A percentile compares a stretch with the other conserved stretches of the same genome.
Evolutionary conservation across 352 stramenopile genomes (phyloP).

Genomic region (Peronospora destructor): DNA sequence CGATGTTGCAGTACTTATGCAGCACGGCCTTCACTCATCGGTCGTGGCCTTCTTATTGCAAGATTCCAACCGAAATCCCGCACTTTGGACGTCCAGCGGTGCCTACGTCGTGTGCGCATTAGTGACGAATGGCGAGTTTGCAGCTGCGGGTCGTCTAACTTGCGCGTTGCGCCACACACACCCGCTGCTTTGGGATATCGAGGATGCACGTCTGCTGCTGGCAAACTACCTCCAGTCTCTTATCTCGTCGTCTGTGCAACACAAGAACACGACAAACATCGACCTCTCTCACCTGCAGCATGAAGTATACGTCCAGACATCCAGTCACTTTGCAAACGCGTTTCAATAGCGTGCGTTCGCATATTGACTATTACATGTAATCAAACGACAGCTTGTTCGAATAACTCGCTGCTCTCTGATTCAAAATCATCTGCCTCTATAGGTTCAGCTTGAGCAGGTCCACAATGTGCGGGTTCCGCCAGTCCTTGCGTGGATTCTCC

Average conservation of each 20-base stretch:
- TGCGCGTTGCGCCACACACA: constrained; percentile 52
- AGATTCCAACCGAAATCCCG: constrained; percentile 2
- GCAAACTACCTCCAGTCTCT: constrained; percentile 46
- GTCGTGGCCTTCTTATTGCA: constrained; percentile 38
- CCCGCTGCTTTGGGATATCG: constrained; percentile 60
- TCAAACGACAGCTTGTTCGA: constrained; percentile 13
- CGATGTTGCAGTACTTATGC: constrained; percentile 37
- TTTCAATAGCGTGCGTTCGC: constrained; percentile 12
- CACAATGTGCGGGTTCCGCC: constrained; percentile 64
- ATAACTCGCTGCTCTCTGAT: background rate
- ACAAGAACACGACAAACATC: constrained; percentile 2
- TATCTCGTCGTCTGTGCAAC: constrained; percentile 4
- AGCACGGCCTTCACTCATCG: constrained; percentile 33
- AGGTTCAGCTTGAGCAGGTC: constrained; percentile 71
- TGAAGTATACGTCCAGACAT: constrained; percentile 29
- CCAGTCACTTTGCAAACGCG: constrained; percentile 17
- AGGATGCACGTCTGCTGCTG: constrained; percentile 55
- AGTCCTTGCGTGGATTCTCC: constrained; percentile 65
- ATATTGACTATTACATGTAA: constrained; percentile 10
- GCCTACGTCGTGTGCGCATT: constrained; percentile 64
- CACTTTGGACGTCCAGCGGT: constrained; percentile 50
- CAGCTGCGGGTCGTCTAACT: constrained; percentile 40
- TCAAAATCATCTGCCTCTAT: constrained; percentile 22
- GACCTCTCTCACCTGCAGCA: constrained; percentile 17
- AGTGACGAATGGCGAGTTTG: constrained; percentile 39